phyloP scores from a whole-genome alignment of 2,329 filamentous ascomycete species.

The Biscogniauxia sp. region DNA sequence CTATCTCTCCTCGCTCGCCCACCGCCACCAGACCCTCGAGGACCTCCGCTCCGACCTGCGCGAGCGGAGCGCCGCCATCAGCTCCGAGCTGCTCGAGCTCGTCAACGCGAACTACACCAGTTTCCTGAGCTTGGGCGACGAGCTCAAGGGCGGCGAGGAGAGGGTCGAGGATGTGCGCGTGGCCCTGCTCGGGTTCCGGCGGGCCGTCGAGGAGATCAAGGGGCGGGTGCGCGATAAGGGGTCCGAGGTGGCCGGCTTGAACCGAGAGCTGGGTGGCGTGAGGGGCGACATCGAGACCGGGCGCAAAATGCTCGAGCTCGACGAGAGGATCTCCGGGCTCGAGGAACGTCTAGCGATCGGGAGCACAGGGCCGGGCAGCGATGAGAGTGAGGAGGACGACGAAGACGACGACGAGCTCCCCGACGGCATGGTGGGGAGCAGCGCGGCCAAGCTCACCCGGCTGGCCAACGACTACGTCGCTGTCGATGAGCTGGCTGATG shows the following conservation, averaged over 20 bases:
- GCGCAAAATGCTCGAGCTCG: constrained; percentile 63
- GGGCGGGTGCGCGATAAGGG: constrained; percentile 62
- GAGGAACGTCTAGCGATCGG: constrained; percentile 62
- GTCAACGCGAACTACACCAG: constrained; percentile 95
- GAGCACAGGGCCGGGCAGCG: constrained; percentile 29
- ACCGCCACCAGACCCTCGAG: constrained; percentile 93
- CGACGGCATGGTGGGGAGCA: constrained; percentile 41
- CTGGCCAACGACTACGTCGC: constrained; percentile 46
- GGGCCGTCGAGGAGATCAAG: constrained; percentile 76
- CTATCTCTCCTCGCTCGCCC: constrained; percentile 77
- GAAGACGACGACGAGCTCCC: constrained; percentile 31
- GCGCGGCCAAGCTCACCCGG: constrained; percentile 44
- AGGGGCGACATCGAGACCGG: constrained; percentile 61
- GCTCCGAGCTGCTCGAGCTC: constrained; percentile 84
- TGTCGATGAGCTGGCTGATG: constrained; percentile 41
- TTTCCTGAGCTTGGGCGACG: constrained; percentile 79
- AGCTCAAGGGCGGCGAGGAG: constrained; percentile 84
- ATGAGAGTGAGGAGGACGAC: constrained; percentile 42
- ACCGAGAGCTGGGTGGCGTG: constrained; percentile 66
- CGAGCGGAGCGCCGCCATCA: constrained; percentile 74
- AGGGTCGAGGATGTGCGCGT: constrained; percentile 87
- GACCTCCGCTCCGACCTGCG: constrained; percentile 86
- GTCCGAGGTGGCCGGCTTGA: constrained; percentile 58
- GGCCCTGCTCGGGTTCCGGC: constrained; percentile 78
- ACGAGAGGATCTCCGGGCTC: constrained; percentile 59